Conservation (phyloP, 2,329 filamentous ascomycete genomes). For the Penicillium griseofulvum region DNA sequence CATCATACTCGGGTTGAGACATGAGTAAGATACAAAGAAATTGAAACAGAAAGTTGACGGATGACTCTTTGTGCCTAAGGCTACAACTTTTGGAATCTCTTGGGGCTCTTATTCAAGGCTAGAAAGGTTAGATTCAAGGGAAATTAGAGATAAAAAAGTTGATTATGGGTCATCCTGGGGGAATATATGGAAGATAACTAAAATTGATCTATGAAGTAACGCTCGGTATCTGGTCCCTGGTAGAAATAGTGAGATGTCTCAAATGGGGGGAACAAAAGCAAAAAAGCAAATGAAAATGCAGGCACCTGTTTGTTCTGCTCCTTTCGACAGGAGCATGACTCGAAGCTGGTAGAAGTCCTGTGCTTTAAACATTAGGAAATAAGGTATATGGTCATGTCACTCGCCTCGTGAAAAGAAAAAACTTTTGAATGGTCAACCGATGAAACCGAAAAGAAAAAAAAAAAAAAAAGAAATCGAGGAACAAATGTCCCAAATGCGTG, state of each 20-base stretch:
- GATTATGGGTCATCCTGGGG: not conserved
- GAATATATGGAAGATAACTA: not conserved
- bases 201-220: not conserved
- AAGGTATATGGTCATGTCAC: not conserved
- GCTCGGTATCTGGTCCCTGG: not conserved
- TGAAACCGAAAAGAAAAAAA: not conserved
- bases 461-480: not conserved
- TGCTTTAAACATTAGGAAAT: slow-evolving; percentile 7
- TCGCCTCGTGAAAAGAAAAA: slow-evolving; percentile 1
- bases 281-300: not conserved
- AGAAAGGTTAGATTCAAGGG: slow-evolving; percentile 52
- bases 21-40: too few relatives aligned
- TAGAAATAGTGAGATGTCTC: not conserved
- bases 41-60: too few relatives aligned
- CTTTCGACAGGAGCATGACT: not conserved
- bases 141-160: slow-evolving; percentile 11
- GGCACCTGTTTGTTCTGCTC: not conserved
- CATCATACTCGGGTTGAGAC: too few relatives aligned
- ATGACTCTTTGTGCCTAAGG: too few relatives aligned
- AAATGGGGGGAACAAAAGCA: not conserved
- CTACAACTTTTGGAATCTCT: too few relatives aligned
- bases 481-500: not conserved
- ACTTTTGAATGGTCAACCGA: slow-evolving; percentile 7
- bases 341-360: not conserved
- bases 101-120: slow-evolving; percentile 37